These are phyloP conservation scores for Zalerion maritima DNA, from an alignment of 495 filamentous ascomycete species.

Conservation along the genomic window DNA sequence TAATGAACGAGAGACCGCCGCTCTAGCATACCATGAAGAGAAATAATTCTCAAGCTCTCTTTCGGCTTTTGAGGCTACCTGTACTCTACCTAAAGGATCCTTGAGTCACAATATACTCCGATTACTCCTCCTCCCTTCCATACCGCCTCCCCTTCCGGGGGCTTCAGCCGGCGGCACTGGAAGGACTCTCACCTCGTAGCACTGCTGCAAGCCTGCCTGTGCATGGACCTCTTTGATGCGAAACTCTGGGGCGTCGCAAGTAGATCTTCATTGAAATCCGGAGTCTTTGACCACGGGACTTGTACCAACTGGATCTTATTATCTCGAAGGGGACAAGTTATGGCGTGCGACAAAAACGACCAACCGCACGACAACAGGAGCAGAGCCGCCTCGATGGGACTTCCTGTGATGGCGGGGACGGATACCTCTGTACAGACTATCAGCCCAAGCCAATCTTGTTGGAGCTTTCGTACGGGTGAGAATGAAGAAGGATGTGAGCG, in stretches of 20 bases:
- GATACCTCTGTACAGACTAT: constrained; percentile 9
- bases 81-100: too few relatives aligned
- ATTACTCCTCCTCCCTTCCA: too few relatives aligned
- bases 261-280: not conserved
- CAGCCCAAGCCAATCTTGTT: constrained; percentile 5
- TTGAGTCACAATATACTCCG: too few relatives aligned
- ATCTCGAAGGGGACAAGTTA: constrained; percentile 1
- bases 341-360: constrained; percentile 6
- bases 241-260: constrained; percentile 4
- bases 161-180: too few relatives aligned
- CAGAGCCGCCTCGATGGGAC: constrained; percentile 2
- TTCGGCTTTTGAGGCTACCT: too few relatives aligned
- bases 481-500: constrained; percentile 7
- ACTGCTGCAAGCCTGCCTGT: constrained; percentile 13
- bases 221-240: constrained; percentile 6
- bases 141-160: too few relatives aligned
- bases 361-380: constrained; percentile 1
- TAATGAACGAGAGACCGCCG: too few relatives aligned
- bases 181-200: too few relatives aligned
- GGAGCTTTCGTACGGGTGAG: constrained; percentile 5
- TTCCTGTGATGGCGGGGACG: constrained; percentile 7
- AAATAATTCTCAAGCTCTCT: too few relatives aligned
- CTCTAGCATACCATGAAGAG: too few relatives aligned
- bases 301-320: not conserved
- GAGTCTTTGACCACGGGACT: too few relatives aligned